A percentile compares a stretch with the other conserved stretches of the same genome.
phyloP scores from a whole-genome alignment of 2,329 filamentous ascomycete genomes.

The Thielaviopsis ethacetica region DNA sequence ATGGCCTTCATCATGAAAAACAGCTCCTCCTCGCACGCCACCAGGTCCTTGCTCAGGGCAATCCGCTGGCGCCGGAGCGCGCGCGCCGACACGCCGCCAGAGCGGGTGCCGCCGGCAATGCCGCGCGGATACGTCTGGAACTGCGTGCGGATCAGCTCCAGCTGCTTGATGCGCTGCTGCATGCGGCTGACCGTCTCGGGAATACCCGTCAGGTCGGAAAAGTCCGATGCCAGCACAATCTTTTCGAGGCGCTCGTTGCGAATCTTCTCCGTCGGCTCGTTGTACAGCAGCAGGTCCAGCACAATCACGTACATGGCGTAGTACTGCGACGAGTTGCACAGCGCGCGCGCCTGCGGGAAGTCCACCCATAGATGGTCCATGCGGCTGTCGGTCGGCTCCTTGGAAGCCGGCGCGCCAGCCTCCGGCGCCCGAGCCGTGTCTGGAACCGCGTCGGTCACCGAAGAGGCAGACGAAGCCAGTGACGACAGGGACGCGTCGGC shows the following conservation, averaged over 20 bases:
- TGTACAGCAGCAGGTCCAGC: constrained; percentile 87
- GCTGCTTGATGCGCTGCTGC: constrained; percentile 80
- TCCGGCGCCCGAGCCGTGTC: neutral
- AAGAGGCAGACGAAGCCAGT: neutral
- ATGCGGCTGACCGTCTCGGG: constrained; percentile 84
- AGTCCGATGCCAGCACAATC: constrained; percentile 97
- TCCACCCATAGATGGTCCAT: constrained; percentile 96
- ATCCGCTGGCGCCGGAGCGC: constrained; percentile 66
- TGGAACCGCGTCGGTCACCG: no score
- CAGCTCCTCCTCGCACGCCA: constrained; percentile 83
- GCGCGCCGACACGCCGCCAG: neutral
- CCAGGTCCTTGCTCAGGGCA: constrained; percentile 74
- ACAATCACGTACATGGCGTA: constrained; percentile 98
- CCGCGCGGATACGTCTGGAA: constrained; percentile 87
- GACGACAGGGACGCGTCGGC: constrained; percentile 22
- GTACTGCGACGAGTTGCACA: constrained; percentile 95
- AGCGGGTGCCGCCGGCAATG: neutral
- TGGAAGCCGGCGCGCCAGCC: constrained; percentile 22
- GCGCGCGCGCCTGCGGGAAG: constrained; percentile 83
- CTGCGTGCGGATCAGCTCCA: constrained; percentile 91
- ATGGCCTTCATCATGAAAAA: constrained; percentile 99
- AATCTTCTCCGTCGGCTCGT: constrained; percentile 92
- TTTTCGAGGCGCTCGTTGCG: constrained; percentile 88
- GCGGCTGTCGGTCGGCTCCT: constrained; percentile 51
- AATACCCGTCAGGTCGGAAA: constrained; percentile 86